Conservation (phyloP, 2,329 filamentous ascomycete genomes). For the Tolypocladium guangdongense region DNA sequence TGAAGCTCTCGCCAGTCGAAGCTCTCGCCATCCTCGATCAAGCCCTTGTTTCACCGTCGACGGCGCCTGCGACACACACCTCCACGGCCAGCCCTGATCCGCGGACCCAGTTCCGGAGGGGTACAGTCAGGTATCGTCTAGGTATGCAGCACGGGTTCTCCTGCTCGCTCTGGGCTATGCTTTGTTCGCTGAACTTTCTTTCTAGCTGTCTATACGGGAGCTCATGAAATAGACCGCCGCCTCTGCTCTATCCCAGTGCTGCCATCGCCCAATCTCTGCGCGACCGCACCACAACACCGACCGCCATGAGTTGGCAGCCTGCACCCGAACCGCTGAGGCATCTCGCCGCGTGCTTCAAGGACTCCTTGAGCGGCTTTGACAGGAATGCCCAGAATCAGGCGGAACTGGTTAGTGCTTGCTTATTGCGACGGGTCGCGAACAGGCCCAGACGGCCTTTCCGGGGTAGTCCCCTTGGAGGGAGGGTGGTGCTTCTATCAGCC, state of each 20-base stretch:
- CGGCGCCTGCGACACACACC: neutral
- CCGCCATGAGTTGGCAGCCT: conserved; percentile 84
- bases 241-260: neutral
- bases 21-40: neutral
- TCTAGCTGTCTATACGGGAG: neutral
- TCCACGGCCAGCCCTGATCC: neutral
- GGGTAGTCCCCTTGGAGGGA: too few species aligned
- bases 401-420: conserved; percentile 54
- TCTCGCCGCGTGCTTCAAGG: conserved; percentile 78
- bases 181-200: neutral
- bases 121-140: neutral
- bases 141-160: neutral
- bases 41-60: neutral
- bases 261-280: neutral
- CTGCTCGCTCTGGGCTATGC: neutral
- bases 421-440: neutral
- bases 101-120: neutral
- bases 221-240: neutral
- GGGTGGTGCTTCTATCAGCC: too few species aligned
- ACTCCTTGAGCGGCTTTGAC: conserved; percentile 81
- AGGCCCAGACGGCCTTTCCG: neutral
- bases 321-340: conserved; percentile 77
- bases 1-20: too few species aligned
- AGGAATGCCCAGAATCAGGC: conserved; percentile 76
- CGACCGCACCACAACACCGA: neutral